phyloP scores from a whole-genome alignment of 331 rosid species.

The Prunus yedoensis region DNA sequence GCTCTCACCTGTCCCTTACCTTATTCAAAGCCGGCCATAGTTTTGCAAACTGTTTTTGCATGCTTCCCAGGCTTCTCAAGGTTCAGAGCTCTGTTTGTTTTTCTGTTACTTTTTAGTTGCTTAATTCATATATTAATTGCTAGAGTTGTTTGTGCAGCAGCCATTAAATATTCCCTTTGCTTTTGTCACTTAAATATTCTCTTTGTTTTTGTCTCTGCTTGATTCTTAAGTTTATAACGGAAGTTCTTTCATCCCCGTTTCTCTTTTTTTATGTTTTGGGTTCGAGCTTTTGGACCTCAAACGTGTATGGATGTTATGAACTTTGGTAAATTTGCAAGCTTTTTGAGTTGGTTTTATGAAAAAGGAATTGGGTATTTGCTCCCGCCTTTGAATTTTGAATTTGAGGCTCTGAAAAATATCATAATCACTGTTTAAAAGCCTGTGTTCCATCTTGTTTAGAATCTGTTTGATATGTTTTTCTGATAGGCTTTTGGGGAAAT shows the following conservation, averaged over 20 bases:
- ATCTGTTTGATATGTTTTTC: conserved; percentile 8
- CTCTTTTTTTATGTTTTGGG: not conserved
- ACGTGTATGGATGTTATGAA: not conserved
- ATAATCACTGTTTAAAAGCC: not conserved
- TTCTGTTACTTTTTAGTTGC: not conserved
- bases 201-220: not conserved
- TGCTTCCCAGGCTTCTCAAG: not conserved
- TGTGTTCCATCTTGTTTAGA: conserved; percentile 2
- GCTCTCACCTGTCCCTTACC: not conserved
- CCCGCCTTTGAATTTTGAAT: not conserved
- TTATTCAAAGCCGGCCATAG: conserved; percentile 4
- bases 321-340: conserved; percentile 8
- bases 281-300: not conserved
- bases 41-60: not conserved
- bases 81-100: not conserved
- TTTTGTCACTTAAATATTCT: not conserved
- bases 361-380: not conserved
- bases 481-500: no score
- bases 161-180: not conserved
- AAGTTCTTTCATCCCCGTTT: no score
- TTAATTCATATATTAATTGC: not conserved
- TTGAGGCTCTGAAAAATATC: not conserved
- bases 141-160: not conserved
- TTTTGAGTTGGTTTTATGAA: not conserved
- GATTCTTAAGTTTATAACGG: not conserved